A percentile compares a stretch with the other conserved stretches of the same genome.
phyloP scores from a whole-genome alignment of 805 yeast species.

The Wickerhamomyces bisporus region DNA sequence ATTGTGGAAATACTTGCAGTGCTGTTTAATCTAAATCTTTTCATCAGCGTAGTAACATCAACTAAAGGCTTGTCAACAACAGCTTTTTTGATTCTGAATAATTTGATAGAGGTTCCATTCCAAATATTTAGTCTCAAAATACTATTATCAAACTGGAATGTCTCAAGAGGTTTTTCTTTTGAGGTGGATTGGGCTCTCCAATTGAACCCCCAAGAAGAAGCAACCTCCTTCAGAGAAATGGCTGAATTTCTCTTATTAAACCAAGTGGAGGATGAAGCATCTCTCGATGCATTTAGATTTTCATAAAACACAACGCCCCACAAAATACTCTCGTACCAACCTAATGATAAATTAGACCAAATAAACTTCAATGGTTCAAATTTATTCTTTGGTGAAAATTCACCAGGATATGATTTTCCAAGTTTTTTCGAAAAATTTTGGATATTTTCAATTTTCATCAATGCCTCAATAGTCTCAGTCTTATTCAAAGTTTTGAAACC shows the following conservation, averaged over 20 bases:
- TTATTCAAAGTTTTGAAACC: constrained; percentile 17
- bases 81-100: constrained; percentile 32
- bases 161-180: constrained; percentile 5
- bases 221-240: constrained; percentile 26
- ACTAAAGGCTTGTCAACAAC: constrained; percentile 36
- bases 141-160: constrained; percentile 5
- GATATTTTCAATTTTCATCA: constrained; percentile 37
- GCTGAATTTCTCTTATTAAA: constrained; percentile 20
- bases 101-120: constrained; percentile 15
- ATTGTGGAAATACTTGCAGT: constrained; percentile 18
- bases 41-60: constrained; percentile 36
- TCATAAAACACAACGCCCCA: constrained; percentile 52
- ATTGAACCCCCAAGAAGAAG: constrained; percentile 34
- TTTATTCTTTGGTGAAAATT: constrained; percentile 38
- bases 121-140: constrained; percentile 6
- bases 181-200: constrained; percentile 16
- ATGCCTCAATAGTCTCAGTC: constrained; percentile 26
- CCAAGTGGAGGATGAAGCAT: constrained; percentile 16
- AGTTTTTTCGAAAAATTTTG: constrained; percentile 25
- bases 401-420: constrained; percentile 27
- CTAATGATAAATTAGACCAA: constrained; percentile 62
- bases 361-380: constrained; percentile 46
- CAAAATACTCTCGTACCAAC: constrained; percentile 69
- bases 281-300: constrained; percentile 16
- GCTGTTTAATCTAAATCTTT: constrained; percentile 30